Conservation (phyloP, 441 rosid species). For the Iberis amara region DNA sequence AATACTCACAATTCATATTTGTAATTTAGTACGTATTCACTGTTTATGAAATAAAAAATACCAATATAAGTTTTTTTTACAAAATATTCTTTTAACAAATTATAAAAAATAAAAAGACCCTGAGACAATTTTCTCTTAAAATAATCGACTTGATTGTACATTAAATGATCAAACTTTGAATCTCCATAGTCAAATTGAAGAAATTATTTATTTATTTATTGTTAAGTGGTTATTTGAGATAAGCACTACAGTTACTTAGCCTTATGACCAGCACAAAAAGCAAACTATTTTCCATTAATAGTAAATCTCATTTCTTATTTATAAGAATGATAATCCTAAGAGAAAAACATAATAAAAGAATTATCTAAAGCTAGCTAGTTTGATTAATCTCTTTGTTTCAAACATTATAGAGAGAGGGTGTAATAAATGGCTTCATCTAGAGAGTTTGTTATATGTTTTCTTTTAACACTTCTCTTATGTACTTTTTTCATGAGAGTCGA, state of each 20-base stretch:
- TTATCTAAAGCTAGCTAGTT: too few relatives aligned
- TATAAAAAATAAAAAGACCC: too few relatives aligned
- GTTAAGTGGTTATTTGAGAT: not conserved
- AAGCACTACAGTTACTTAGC: conserved; percentile 20
- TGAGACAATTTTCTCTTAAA: too few relatives aligned
- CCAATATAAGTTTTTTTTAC: too few relatives aligned
- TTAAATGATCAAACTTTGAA: too few relatives aligned
- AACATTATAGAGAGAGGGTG: not conserved
- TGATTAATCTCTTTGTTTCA: conserved; percentile 12
- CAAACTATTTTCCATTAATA: conserved; percentile 18
- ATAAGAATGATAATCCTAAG: not conserved
- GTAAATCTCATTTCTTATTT: conserved; percentile 23
- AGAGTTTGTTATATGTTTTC: conserved; percentile 22
- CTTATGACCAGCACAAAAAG: conserved; percentile 28
- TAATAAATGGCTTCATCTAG: conserved; percentile 27
- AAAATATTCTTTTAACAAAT: too few relatives aligned
- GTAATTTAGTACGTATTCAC: too few relatives aligned
- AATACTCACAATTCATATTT: too few relatives aligned
- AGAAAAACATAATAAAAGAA: not conserved
- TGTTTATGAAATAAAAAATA: too few relatives aligned
- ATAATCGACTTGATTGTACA: too few relatives aligned
- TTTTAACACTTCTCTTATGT: conserved; percentile 28
- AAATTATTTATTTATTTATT: too few relatives aligned
- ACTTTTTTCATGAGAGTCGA: conserved; percentile 23
- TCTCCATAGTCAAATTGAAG: too few relatives aligned